Conservation (phyloP, 371 early-diverging fungal genomes). For the Rozella allomycis region DNA sequence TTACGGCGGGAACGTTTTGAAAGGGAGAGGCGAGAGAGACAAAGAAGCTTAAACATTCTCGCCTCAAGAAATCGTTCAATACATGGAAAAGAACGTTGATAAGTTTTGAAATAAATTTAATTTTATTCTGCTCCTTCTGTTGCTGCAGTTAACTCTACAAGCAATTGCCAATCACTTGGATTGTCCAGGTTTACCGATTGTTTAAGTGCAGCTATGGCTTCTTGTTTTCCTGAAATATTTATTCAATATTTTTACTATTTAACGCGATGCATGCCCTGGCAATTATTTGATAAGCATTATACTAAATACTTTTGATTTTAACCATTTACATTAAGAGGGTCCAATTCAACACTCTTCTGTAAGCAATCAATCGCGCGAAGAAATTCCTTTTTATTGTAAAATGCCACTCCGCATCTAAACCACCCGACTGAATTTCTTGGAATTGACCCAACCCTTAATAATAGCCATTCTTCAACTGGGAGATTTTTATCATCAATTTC, state of each 20-base stretch:
- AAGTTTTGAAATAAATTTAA: too few species aligned
- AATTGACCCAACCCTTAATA: constrained; percentile 20
- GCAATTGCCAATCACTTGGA: constrained; percentile 23
- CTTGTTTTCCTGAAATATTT: constrained; percentile 22
- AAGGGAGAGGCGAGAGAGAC: too few species aligned
- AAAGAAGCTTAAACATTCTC: too few species aligned
- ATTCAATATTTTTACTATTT: constrained; percentile 16
- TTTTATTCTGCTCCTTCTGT: too few species aligned
- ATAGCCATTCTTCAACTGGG: constrained; percentile 24
- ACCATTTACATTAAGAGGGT: constrained; percentile 19
- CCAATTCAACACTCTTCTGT: constrained; percentile 21
- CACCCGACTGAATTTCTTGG: constrained; percentile 30
- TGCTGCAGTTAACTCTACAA: constrained; percentile 24
- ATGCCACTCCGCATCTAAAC: constrained; percentile 30
- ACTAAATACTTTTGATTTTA: constrained; percentile 5
- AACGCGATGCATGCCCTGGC: constrained; percentile 30
- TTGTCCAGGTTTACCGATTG: constrained; percentile 28
- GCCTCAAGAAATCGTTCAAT: too few species aligned
- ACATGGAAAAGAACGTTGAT: too few species aligned
- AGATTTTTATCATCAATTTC: too few species aligned
- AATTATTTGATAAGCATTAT: constrained; percentile 32
- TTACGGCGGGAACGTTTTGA: too few species aligned
- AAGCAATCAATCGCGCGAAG: constrained; percentile 27
- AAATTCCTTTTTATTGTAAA: constrained; percentile 32
- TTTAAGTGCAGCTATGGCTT: constrained; percentile 26